These are phyloP conservation scores for Myriosclerotinia scirpicola DNA, from an alignment of 2,329 filamentous ascomycete species.

Conservation along the genomic window DNA sequence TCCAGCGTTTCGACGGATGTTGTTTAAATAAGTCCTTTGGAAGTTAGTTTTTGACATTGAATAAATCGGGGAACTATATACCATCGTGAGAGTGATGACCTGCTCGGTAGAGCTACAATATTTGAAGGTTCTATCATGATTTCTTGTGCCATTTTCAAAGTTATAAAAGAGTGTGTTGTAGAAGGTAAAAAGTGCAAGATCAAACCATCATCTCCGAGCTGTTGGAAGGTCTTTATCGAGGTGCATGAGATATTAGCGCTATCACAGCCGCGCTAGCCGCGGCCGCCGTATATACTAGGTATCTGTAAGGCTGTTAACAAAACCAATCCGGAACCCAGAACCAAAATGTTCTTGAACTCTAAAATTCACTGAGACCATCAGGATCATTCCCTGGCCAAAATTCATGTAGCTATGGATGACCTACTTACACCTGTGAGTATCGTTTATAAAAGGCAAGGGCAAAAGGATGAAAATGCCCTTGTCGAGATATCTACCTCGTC, in stretches of 20 bases:
- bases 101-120: background rate
- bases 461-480: slow-evolving; percentile 30
- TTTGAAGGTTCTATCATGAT: background rate
- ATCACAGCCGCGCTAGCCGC: slow-evolving; percentile 23
- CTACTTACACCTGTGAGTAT: slow-evolving; percentile 51
- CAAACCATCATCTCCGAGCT: background rate
- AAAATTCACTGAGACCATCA: background rate
- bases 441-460: slow-evolving; percentile 36
- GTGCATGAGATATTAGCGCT: slow-evolving; percentile 27
- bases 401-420: slow-evolving; percentile 47
- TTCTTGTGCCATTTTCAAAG: background rate
- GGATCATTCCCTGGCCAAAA: background rate
- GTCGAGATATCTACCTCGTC: slow-evolving; percentile 30
- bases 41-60: slow-evolving; percentile 1
- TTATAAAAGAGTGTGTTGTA: background rate
- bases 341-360: background rate
- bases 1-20: slow-evolving; percentile 71
- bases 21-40: slow-evolving; percentile 80
- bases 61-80: slow-evolving; percentile 18
- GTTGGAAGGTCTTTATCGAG: slow-evolving; percentile 26
- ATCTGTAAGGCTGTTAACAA: background rate
- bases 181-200: background rate
- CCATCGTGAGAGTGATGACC: slow-evolving; percentile 30
- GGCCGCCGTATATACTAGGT: background rate
- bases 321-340: background rate